These are phyloP conservation scores for Trichoderma harzianum DNA, from an alignment of 2,329 filamentous ascomycete species.

Conservation along the genomic window DNA sequence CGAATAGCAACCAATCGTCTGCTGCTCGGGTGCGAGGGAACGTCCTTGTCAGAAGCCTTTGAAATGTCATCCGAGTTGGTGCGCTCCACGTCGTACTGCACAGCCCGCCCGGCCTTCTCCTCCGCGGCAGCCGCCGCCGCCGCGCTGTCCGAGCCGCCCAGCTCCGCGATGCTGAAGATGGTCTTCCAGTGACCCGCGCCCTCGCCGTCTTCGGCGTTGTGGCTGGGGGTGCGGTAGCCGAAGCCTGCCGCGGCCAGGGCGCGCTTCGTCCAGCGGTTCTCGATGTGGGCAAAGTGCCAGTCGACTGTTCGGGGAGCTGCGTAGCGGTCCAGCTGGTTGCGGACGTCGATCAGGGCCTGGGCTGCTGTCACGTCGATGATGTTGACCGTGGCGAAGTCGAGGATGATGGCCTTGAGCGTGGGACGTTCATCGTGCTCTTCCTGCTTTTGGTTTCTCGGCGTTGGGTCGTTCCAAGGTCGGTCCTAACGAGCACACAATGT, in stretches of 20 bases:
- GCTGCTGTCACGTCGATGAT: slow-evolving; percentile 54
- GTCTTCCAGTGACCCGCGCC: slow-evolving; percentile 54
- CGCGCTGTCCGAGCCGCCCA: slow-evolving; percentile 69
- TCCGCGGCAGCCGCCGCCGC: slow-evolving; percentile 53
- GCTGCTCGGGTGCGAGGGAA: slow-evolving; percentile 28
- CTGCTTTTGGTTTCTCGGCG: slow-evolving; percentile 34
- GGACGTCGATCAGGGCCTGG: slow-evolving; percentile 52
- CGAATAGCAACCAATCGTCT: slow-evolving; percentile 38
- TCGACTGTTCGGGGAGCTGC: slow-evolving; percentile 44
- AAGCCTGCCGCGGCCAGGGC: slow-evolving; percentile 54
- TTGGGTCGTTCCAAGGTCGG: slow-evolving; percentile 57
- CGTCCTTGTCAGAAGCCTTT: slow-evolving; percentile 28
- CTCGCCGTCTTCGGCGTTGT: slow-evolving; percentile 22
- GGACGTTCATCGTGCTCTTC: slow-evolving; percentile 40
- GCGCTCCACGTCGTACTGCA: slow-evolving; percentile 31
- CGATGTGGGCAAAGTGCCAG: slow-evolving; percentile 52
- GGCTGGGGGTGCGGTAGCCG: slow-evolving; percentile 38
- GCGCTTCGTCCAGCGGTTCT: slow-evolving; percentile 55
- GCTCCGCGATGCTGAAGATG: slow-evolving; percentile 89
- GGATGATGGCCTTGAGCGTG: slow-evolving; percentile 51
- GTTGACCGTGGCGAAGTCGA: slow-evolving; percentile 55
- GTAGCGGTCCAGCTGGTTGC: slow-evolving; percentile 51
- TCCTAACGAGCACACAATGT: slow-evolving; percentile 31
- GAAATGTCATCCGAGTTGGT: slow-evolving; percentile 24
- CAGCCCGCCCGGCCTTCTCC: slow-evolving; percentile 45